Base-by-base conservation (phyloP, 108 stramenopile genomes). In the Cyclotella atomus region DNA sequence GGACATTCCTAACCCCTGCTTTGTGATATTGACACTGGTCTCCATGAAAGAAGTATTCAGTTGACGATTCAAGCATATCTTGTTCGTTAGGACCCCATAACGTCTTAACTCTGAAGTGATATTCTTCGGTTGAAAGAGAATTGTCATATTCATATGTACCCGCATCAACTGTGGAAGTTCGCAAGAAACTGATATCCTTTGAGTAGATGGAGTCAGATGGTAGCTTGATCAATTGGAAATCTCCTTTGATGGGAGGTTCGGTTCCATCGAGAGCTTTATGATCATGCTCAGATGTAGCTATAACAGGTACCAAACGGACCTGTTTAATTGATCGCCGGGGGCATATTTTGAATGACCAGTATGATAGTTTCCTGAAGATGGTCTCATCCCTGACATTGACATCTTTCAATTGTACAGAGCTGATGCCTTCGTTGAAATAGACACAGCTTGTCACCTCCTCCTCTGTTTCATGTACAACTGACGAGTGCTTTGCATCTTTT, bases 21-120 rank as follows among this genome's bases (percentile, higher is more conserved):
- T 14, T 47, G 10, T 25, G 30, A 17, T 27, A 43, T 20, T 45
- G 50, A 32, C 79, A 81, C 5, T 9, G 4, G 41, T 60, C 66
- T 8, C 79, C 79, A 59, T 47, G 49, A 47, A 69, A 59, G 33
- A 73, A 81, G 55, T 81, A 81, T 49, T 81, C 79, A 57, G 72
- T 57, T 47, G 54, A 30, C 16, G 45, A n/a, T 24, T 73, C 32
- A 33, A 35, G 25, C 36, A 32, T 34, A 30, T 38, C 61, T 70
- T 55, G 30, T 38, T 72, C 79, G 19, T 53, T 59, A 10, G 4
- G 35, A 21, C 76, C 79, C 72, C 60, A 73, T 49, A 32, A 41
- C 1, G 59, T 15, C 25, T 38, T 54, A 14, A 81, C 34, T 30
- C 16, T 4, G 19, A 71, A 72, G 60, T 68, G 33, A 59, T 56